Evolutionary conservation across 176 grass and related monocot genomes (phyloP).

Genomic region (Lolium multiflorum): DNA sequence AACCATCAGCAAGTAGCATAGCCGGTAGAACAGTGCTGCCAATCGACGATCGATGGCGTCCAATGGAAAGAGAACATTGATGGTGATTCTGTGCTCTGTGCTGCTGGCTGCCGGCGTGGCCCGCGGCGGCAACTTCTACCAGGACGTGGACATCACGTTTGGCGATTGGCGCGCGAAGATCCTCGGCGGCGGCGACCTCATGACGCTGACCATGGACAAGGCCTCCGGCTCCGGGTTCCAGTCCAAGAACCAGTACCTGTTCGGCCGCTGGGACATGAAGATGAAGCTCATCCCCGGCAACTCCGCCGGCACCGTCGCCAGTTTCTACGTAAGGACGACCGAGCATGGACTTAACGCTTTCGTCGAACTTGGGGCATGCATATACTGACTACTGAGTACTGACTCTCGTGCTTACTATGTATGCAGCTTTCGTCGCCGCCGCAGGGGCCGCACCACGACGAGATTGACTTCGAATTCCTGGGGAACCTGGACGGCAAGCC

Average conservation of each 20-base stretch:
- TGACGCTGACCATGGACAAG: constrained; percentile 70
- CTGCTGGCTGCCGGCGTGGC: constrained; percentile 17
- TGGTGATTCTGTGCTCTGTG: neutral
- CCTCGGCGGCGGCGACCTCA: constrained; percentile 45
- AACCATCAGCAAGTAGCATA: neutral
- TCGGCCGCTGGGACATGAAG: constrained; percentile 77
- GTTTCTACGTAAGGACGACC: constrained; percentile 56
- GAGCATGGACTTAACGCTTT: no score
- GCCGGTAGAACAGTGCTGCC: neutral
- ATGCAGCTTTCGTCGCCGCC: constrained; percentile 69
- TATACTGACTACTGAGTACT: no score
- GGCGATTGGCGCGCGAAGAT: constrained; percentile 64
- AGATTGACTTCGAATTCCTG: constrained; percentile 91
- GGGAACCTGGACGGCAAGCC: constrained; percentile 74
- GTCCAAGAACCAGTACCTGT: constrained; percentile 64
- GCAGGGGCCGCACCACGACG: constrained; percentile 59
- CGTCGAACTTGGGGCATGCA: neutral
- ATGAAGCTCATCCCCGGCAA: constrained; percentile 68
- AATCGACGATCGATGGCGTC: constrained; percentile 33
- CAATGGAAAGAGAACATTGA: neutral
- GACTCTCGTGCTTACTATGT: neutral
- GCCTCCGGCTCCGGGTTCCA: constrained; percentile 64
- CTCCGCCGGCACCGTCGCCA: constrained; percentile 79
- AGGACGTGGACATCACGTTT: constrained; percentile 48
- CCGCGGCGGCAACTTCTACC: constrained; percentile 54